Evolutionary conservation across 768 basidiomycete genomes (phyloP).

Genomic region (Kwoniella sp.): DNA sequence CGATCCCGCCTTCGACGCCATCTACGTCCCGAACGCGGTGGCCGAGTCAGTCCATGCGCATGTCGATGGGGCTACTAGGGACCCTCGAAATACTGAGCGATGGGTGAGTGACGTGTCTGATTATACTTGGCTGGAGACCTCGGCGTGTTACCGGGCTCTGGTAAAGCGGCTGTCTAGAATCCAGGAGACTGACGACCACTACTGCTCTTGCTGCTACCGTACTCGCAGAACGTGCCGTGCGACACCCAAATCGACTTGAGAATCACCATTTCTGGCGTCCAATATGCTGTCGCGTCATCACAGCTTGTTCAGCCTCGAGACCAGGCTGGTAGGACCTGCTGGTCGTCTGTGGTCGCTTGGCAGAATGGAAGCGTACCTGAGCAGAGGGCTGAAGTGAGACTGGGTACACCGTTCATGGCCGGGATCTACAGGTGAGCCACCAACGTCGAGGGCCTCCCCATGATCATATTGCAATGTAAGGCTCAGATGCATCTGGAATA

Average conservation of each 20-base stretch:
- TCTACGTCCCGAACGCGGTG: conserved; percentile 41
- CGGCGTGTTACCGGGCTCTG: too few relatives aligned
- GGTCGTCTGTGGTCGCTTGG: conserved; percentile 50
- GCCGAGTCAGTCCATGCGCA: conserved; percentile 38
- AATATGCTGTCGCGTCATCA: conserved; percentile 44
- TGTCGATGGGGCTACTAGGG: conserved; percentile 35
- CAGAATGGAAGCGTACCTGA: conserved; percentile 45
- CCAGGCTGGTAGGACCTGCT: conserved; percentile 35
- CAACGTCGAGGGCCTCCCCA: neutral
- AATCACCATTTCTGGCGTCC: conserved; percentile 32
- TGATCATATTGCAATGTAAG: too few relatives aligned
- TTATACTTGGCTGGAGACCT: too few relatives aligned
- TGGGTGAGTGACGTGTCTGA: conserved; percentile 39
- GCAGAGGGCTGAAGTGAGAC: conserved; percentile 39
- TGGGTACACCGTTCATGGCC: conserved; percentile 53
- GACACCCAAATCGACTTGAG: conserved; percentile 45
- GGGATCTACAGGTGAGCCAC: conserved; percentile 49
- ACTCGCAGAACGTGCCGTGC: conserved; percentile 49
- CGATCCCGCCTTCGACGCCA: conserved; percentile 50
- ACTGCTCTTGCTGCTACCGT: too few relatives aligned
- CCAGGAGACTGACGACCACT: too few relatives aligned
- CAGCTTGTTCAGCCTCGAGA: conserved; percentile 42
- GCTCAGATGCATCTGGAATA: too few relatives aligned
- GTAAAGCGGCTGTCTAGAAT: too few relatives aligned
- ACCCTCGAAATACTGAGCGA: conserved; percentile 33